Conservation (phyloP, 192 early-diverging fungal species). For the Gaertneriomyces sp. region DNA sequence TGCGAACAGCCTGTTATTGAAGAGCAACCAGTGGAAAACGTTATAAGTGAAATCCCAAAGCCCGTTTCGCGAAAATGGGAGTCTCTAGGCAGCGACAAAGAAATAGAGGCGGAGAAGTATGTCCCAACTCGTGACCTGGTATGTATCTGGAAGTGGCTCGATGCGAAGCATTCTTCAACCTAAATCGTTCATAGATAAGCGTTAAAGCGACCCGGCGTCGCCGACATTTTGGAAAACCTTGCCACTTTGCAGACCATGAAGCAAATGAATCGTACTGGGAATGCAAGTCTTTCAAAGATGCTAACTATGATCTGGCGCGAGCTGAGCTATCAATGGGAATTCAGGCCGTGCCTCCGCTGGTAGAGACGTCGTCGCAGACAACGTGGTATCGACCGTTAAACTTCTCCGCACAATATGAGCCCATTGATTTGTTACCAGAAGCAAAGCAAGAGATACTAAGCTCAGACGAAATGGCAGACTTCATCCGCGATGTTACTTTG, state of each 20-base stretch:
- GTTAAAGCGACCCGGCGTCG: constrained; percentile 45
- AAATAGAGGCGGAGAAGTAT: constrained; percentile 54
- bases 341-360: constrained; percentile 49
- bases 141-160: neutral
- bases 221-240: constrained; percentile 43
- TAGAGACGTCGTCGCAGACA: constrained; percentile 42
- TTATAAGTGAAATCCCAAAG: constrained; percentile 24
- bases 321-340: constrained; percentile 45
- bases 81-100: constrained; percentile 59
- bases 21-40: constrained; percentile 21
- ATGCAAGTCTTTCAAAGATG: constrained; percentile 49
- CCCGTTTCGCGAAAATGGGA: constrained; percentile 44
- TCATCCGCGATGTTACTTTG: constrained; percentile 35
- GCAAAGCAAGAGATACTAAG: constrained; percentile 31
- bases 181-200: constrained; percentile 23
- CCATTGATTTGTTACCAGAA: constrained; percentile 29
- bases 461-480: constrained; percentile 44
- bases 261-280: constrained; percentile 47
- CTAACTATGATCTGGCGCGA: constrained; percentile 47
- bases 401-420: constrained; percentile 51
- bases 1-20: constrained; percentile 10
- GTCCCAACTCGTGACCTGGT: constrained; percentile 43
- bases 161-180: neutral
- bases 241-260: constrained; percentile 54
- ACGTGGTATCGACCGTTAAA: constrained; percentile 50